Conservation (phyloP, 2,329 filamentous ascomycete genomes). For the Tolypocladium album region DNA sequence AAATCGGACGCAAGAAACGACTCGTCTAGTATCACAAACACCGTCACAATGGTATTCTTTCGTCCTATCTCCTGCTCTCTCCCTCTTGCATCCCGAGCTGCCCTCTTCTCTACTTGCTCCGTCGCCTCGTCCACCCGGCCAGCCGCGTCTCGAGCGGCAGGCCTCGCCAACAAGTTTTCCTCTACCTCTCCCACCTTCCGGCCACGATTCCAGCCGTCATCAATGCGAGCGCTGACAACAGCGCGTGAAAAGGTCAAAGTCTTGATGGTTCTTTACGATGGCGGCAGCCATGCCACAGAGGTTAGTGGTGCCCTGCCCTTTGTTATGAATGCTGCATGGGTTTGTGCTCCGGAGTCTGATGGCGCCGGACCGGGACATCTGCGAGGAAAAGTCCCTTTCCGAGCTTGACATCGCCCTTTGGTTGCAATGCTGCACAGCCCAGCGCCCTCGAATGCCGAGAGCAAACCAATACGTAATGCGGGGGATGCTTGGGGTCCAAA, state of each 20-base stretch:
- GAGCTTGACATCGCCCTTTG: too few relatives aligned
- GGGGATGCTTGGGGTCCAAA: neutral
- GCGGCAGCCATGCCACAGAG: slow-evolving; percentile 76
- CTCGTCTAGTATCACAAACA: neutral
- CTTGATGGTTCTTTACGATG: slow-evolving; percentile 88
- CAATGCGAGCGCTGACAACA: slow-evolving; percentile 31
- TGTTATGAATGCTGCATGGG: neutral
- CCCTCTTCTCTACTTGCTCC: slow-evolving; percentile 13
- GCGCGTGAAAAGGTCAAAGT: slow-evolving; percentile 69
- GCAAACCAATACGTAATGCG: slow-evolving; percentile 3
- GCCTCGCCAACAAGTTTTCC: slow-evolving; percentile 7
- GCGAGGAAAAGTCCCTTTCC: neutral
- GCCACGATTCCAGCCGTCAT: slow-evolving; percentile 31
- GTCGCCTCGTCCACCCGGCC: slow-evolving; percentile 6
- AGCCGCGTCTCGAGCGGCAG: slow-evolving; percentile 6
- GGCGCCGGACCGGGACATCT: neutral
- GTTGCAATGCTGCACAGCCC: neutral
- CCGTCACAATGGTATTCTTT: slow-evolving; percentile 22
- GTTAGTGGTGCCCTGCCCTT: slow-evolving; percentile 33
- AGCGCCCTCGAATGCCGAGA: neutral
- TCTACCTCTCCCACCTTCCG: slow-evolving; percentile 17
- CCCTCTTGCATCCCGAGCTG: slow-evolving; percentile 13
- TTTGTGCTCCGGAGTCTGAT: too few relatives aligned
- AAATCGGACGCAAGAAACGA: neutral
- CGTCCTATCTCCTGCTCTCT: slow-evolving; percentile 15